These are phyloP conservation scores for Vigna hirtella DNA, from an alignment of 306 rosid genomes.

Conservation along the genomic window DNA sequence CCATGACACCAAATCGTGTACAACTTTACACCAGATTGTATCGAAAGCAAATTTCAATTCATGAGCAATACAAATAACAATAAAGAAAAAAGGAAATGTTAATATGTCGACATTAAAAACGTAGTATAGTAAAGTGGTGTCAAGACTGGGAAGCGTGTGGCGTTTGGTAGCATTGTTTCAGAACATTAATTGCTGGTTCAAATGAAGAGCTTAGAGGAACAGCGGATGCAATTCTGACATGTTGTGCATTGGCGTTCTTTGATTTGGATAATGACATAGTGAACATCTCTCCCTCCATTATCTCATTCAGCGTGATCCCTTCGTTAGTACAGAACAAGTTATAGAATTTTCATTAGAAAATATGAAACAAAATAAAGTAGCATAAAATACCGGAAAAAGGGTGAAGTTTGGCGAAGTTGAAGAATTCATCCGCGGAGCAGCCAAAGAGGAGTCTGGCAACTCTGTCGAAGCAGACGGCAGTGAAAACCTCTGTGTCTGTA, in stretches of 20 bases:
- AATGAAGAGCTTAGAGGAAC: conserved; percentile 64
- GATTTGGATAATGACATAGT: conserved; percentile 63
- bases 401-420: conserved; percentile 72
- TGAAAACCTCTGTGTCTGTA: conserved; percentile 63
- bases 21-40: not conserved
- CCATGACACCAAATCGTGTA: not conserved
- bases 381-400: conserved; percentile 61
- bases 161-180: conserved; percentile 56
- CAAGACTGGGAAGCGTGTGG: conserved; percentile 32
- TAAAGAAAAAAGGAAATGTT: not conserved
- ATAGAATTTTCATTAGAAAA: not conserved
- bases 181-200: conserved; percentile 58
- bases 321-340: not conserved
- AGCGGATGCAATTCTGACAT: conserved; percentile 54
- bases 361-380: not conserved
- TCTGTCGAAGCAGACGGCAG: conserved; percentile 73
- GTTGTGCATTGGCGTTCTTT: conserved; percentile 61
- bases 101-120: not conserved
- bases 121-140: not conserved
- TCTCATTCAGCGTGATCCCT: conserved; percentile 42
- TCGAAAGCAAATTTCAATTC: not conserved
- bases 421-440: conserved; percentile 79
- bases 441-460: conserved; percentile 74
- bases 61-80: not conserved
- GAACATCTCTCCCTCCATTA: conserved; percentile 78